Evolutionary conservation across 2,329 filamentous ascomycete species (phyloP), one percentile per base, ranked within the genome.

Genomic region (Boeremia lycopersici): DNA sequence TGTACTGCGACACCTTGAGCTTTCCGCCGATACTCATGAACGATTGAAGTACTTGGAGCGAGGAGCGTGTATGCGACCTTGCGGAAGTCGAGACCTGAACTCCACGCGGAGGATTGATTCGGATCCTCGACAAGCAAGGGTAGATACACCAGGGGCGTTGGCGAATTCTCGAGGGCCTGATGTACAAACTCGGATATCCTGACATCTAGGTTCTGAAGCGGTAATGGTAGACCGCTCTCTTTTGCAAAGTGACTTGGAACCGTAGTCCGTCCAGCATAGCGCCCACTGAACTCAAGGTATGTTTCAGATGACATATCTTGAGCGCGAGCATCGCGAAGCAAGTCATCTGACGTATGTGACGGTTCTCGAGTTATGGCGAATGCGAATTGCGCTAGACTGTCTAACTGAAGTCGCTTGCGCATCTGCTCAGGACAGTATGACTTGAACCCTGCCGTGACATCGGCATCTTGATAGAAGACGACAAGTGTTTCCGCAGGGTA

Each of bases 381-480:
- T 1, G 78, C 79, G 19, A 77, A 66, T n/a, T 72, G 63, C 6
- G 75, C 53, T 5, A 81, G 61, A 46, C 71, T 71, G 0, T 53
- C 49, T 15, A 84, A 65, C 3, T 76, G 74, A n/a, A 86, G 69
- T 33, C 74, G 75, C 29, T 74, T 61, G 13, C 79, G 76, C 38
- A 86, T 78, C 33, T 66, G 49, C 57, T 73, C 17, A 33, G 83
- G 78, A 55, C 76, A 74, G 45, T 78, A 80, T 56, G 53, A 51
- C 62, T 76, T 70, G 56, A 75, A 54, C 2, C 69, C 70, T 12
- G 68, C 50, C 6, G 72, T 56, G 9, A 58, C 31, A 30, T 84
- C 79, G 1, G 93, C 72, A 42, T 91, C 88, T 51, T 82, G 80
- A 28, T 96, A 82, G 52, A 93, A 87, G 0, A 86, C 78, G 0